Evolutionary conservation across 148 eudicot species (phyloP), one percentile per base, ranked within the genome.

Genomic region (Rhododendron simsii): DNA sequence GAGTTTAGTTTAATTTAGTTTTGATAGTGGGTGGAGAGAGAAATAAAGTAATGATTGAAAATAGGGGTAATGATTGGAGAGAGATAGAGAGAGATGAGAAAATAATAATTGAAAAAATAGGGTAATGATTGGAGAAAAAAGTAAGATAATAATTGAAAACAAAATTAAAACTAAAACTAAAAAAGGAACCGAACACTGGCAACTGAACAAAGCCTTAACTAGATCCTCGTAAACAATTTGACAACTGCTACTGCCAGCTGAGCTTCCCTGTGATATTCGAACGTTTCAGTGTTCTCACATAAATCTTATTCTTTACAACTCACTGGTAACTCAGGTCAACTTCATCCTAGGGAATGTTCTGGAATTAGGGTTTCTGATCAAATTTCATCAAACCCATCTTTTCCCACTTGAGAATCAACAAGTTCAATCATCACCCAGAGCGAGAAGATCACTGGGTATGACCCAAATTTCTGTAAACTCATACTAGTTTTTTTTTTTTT

Each of bases 221-320:
- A 41, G 7, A 16, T 55, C 18, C 21, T 55, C 7, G 61, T 15
- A 55, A 16, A 55, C 23, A 55, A 55, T 55, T 16, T 48, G 30
- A 3, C 41, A 77, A 35, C 86, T 33, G 8, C 86, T 30, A 18
- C 44, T 28, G 83, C 84, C 84, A 73, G 87, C 81, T 80, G 73
- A 81, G 84, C 55, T 81, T 81, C 87, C 18, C 37, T 50, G 80
- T n/a, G 80, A 86, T 47, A 73, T 81, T 86, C 83, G 61, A 55
- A 59, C 44, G 50, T 20, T 21, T 80, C 78, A 61, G 41, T 77
- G 55, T 26, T 59, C 76, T 85, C 35, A 9, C 37, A 41, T 26
- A 44, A 33, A 45, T 21, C 37, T 7, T 3, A 11, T 30, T 83
- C 61, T 15, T 67, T 3, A 35, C 53, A 76, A 23, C 57, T 85